A percentile compares a stretch with the other conserved stretches of the same genome.
Evolutionary conservation across 352 stramenopile genomes (phyloP).

Genomic region (Blastocystis sp.): DNA sequence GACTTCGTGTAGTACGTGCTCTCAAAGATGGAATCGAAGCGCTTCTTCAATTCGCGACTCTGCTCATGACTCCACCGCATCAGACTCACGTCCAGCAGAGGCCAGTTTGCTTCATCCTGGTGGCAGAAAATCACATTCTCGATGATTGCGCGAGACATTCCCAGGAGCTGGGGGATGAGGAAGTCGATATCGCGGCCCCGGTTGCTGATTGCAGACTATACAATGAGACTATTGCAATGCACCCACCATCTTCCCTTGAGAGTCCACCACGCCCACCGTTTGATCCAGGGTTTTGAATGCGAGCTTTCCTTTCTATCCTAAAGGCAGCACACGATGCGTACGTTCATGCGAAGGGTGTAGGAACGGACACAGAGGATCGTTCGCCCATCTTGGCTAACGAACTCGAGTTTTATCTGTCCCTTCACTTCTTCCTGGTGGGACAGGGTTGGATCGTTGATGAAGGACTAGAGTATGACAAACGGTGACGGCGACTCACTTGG

Average conservation of each 20-base stretch:
- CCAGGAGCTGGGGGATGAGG: constrained; percentile 81
- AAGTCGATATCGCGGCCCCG: constrained; percentile 73
- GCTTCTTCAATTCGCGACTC: constrained; percentile 93
- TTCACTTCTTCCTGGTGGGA: constrained; percentile 77
- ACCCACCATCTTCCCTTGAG: constrained; percentile 79
- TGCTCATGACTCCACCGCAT: not conserved
- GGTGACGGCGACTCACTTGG: constrained; percentile 74
- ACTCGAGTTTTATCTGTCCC: constrained; percentile 82
- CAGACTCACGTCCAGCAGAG: constrained; percentile 76
- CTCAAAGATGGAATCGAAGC: constrained; percentile 99
- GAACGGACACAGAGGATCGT: constrained; percentile 42
- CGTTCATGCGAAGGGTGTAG: constrained; percentile 41
- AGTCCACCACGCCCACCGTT: constrained; percentile 71
- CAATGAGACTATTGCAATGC: constrained; percentile 68
- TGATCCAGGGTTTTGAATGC: constrained; percentile 90
- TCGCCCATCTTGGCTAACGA: constrained; percentile 29
- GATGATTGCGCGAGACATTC: constrained; percentile 92
- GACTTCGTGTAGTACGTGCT: constrained; percentile 94
- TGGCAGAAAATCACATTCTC: constrained; percentile 99
- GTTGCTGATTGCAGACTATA: constrained; percentile 72
- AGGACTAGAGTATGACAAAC: constrained; percentile 94
- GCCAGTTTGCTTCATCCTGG: constrained; percentile 94
- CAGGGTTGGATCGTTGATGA: constrained; percentile 74
- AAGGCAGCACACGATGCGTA: not conserved
- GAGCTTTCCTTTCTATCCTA: constrained; percentile 61